Evolutionary conservation across 192 early-diverging fungal species (phyloP).

Genomic region (Backusella morwellensis): DNA sequence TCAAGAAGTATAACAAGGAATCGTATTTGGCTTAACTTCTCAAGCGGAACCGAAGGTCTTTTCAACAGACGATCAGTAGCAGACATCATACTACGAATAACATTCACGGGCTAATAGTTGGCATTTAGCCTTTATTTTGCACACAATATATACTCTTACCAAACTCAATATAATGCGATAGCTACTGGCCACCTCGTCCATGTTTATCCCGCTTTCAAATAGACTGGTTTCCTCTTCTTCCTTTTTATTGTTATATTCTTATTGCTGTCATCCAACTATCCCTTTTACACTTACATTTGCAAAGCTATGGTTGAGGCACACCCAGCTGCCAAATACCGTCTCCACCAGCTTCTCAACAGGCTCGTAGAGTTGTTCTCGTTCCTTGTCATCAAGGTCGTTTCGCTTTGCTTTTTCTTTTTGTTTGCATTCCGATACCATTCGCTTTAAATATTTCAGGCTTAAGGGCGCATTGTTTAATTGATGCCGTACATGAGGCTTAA

Average conservation of each 20-base stretch:
- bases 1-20: conserved; percentile 87
- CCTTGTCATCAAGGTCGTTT: background rate
- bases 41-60: conserved; percentile 51
- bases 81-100: conserved; percentile 74
- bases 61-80: conserved; percentile 69
- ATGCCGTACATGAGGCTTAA: conserved; percentile 36
- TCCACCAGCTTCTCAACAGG: conserved; percentile 30
- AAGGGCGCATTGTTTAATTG: conserved; percentile 19
- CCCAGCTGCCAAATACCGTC: conserved; percentile 53
- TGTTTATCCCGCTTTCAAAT: conserved; percentile 56
- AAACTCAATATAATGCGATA: conserved; percentile 61
- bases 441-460: conserved; percentile 18
- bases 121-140: conserved; percentile 2
- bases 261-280: background rate
- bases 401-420: conserved; percentile 6
- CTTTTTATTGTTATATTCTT: background rate
- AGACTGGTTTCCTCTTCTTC: conserved; percentile 47
- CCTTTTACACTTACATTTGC: conserved; percentile 32
- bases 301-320: conserved; percentile 63
- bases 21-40: conserved; percentile 60
- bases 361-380: conserved; percentile 20
- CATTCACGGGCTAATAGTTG: conserved; percentile 47
- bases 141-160: conserved; percentile 27
- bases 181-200: conserved; percentile 61
- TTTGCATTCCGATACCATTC: conserved; percentile 21